phyloP scores from a whole-genome alignment of 2,329 filamentous ascomycete genomes.

The Microsporum canis region DNA sequence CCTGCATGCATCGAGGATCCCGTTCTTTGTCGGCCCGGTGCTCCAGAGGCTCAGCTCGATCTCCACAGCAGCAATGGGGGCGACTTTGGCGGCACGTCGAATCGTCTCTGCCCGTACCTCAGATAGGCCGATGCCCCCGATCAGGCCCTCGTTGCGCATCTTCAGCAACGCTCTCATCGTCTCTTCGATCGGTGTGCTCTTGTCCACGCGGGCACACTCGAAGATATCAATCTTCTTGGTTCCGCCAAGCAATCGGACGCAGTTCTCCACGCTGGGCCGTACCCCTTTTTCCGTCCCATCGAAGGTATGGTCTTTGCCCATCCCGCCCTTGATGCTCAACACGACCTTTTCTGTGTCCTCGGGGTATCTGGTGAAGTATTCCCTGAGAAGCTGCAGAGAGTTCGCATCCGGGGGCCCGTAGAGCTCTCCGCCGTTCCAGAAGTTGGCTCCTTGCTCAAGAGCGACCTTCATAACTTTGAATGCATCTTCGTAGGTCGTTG shows the following conservation, averaged over 20 bases:
- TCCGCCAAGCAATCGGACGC: slow-evolving; percentile 37
- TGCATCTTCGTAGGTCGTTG: slow-evolving; percentile 14
- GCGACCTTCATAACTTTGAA: slow-evolving; percentile 44
- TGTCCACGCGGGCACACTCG: slow-evolving; percentile 44
- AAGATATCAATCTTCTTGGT: slow-evolving; percentile 49
- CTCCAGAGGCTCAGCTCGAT: slow-evolving; percentile 49
- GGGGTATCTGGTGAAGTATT: slow-evolving; percentile 21
- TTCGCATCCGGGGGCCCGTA: slow-evolving; percentile 23
- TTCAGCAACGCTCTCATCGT: slow-evolving; percentile 24
- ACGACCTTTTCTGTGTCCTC: slow-evolving; percentile 21
- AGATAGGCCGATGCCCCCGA: slow-evolving; percentile 27
- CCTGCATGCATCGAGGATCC: slow-evolving; percentile 44
- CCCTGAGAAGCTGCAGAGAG: slow-evolving; percentile 20
- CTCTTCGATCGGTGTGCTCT: slow-evolving; percentile 37
- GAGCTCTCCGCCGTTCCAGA: slow-evolving; percentile 25
- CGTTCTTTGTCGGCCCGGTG: slow-evolving; percentile 48
- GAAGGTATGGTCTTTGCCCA: slow-evolving; percentile 22
- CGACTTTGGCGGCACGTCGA: slow-evolving; percentile 27
- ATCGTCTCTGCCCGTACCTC: slow-evolving; percentile 32
- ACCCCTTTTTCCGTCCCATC: slow-evolving; percentile 42
- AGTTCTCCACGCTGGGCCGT: slow-evolving; percentile 44
- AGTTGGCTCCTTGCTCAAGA: slow-evolving; percentile 27
- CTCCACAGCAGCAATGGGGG: slow-evolving; percentile 49
- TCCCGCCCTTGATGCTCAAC: slow-evolving; percentile 21
- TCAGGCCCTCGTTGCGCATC: slow-evolving; percentile 26